Base-by-base conservation (phyloP, 257 asterid species). In the Solanum bulbocastanum region DNA sequence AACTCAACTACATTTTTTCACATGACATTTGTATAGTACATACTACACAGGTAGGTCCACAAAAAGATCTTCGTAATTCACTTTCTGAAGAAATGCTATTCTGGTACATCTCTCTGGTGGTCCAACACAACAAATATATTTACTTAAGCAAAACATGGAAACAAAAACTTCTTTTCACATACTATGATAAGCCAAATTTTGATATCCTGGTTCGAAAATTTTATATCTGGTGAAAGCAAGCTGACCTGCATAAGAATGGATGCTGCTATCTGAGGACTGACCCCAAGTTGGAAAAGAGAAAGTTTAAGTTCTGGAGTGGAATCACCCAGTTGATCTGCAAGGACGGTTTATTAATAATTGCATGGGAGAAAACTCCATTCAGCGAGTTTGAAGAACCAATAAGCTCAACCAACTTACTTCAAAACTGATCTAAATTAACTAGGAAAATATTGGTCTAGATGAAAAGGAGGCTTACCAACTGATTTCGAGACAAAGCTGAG, bases 191-290 rank as follows among this genome's bases (percentile, higher is more conserved):
- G 71, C 66, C n/a, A 65, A 87, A 87, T 85, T 37, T 33, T 79
- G 73, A 44, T 36, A 79, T 44, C 83, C 82, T 60, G 33, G 32
- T 84, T 83, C 86, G 9, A 85, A 37, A 91, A 42, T 23, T 83
- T 58, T 46, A 75, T 90, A 81, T 69, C 74, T 62, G 44, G 86
- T 87, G 73, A 87, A 71, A 87, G 78, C 27, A 83, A 90, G 68
- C 83, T 84, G 86, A 94, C 99, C 99, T 97, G 99, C 99, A 96
- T 96, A 69, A 96, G 94, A 90, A 97, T 97, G 83, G 99, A 97
- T 87, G 99, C 99, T 32, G 92, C 99, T 86, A 97, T 97, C 87
- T 97, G 99, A 91, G 99, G 99, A 92, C 99, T 94, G 88, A 97
- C 94, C 83, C 99, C 99, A 72, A 97, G 98, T 91, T 96, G 99